A percentile compares a stretch with the other conserved stretches of the same genome.
Conservation (phyloP, 192 early-diverging fungal genomes). For the Thamnidium elegans region DNA sequence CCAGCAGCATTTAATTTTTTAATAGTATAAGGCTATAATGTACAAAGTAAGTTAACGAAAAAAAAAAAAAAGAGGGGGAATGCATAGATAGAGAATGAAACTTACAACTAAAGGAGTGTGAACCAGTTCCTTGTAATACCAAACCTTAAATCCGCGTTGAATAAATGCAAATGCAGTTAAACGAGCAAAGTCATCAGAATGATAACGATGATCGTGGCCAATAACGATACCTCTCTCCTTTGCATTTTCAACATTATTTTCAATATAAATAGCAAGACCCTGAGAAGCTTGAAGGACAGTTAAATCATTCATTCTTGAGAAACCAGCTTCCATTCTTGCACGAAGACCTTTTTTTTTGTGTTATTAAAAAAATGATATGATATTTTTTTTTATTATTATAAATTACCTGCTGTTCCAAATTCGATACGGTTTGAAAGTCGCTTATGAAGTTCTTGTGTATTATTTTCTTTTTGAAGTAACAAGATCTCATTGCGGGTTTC, state of each 20-base stretch:
- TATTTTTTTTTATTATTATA: neutral
- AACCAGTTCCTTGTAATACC: slow-evolving; percentile 68
- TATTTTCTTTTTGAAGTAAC: slow-evolving; percentile 42
- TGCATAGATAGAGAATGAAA: neutral
- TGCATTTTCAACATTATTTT: slow-evolving; percentile 53
- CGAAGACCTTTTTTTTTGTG: slow-evolving; percentile 61
- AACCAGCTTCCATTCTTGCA: slow-evolving; percentile 93
- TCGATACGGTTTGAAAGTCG: slow-evolving; percentile 65
- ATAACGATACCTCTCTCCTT: slow-evolving; percentile 79
- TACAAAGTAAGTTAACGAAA: neutral
- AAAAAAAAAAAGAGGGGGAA: neutral
- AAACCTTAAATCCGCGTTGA: slow-evolving; percentile 73
- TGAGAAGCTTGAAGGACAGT: slow-evolving; percentile 94
- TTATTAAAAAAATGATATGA: neutral
- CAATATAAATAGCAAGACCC: slow-evolving; percentile 73
- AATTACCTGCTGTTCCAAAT: slow-evolving; percentile 80
- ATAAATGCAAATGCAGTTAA: slow-evolving; percentile 84
- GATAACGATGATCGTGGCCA: slow-evolving; percentile 92
- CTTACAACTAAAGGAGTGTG: slow-evolving; percentile 80
- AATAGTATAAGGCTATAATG: slow-evolving; percentile 74
- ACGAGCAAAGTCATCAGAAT: slow-evolving; percentile 77
- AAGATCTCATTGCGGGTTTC: slow-evolving; percentile 60
- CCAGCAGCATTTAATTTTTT: slow-evolving; percentile 64
- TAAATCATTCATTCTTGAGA: slow-evolving; percentile 88
- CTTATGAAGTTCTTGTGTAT: slow-evolving; percentile 49